These are phyloP conservation scores for Beauveria sp. DNA, from an alignment of 2,329 filamentous ascomycete species.

Conservation along the genomic window DNA sequence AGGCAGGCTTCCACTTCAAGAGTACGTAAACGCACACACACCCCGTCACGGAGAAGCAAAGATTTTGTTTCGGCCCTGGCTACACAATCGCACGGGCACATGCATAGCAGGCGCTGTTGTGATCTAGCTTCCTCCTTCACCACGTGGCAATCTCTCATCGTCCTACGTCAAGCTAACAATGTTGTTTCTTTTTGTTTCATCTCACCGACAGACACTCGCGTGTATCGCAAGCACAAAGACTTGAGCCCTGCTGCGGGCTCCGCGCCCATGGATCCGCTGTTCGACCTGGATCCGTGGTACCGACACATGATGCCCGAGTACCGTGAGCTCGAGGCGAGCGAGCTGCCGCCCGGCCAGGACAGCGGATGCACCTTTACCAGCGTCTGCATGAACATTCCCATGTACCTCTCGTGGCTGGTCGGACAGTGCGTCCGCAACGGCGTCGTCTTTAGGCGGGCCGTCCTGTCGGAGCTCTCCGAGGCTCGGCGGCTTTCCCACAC, in stretches of 20 bases:
- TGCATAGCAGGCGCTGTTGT: background rate
- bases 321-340: slow-evolving; percentile 46
- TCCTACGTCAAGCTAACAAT: slow-evolving; percentile 9
- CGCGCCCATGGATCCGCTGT: slow-evolving; percentile 58
- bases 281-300: slow-evolving; percentile 64
- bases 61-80: background rate
- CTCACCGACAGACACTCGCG: slow-evolving; percentile 33
- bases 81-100: background rate
- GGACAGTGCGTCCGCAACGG: slow-evolving; percentile 71
- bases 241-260: slow-evolving; percentile 23
- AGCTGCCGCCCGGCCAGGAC: slow-evolving; percentile 58
- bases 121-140: background rate
- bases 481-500: slow-evolving; percentile 47
- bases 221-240: slow-evolving; percentile 57
- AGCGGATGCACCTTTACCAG: slow-evolving; percentile 72
- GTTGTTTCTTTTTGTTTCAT: background rate
- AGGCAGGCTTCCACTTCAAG: slow-evolving; percentile 76
- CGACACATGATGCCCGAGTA: slow-evolving; percentile 65
- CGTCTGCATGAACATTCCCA: slow-evolving; percentile 82
- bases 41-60: background rate
- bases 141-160: background rate
- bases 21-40: slow-evolving; percentile 30
- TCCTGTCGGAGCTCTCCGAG: slow-evolving; percentile 64
- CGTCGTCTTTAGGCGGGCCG: slow-evolving; percentile 56
- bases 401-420: slow-evolving; percentile 82